phyloP scores from a whole-genome alignment of 2,329 filamentous ascomycete species.

The Ascochyta fabae region DNA sequence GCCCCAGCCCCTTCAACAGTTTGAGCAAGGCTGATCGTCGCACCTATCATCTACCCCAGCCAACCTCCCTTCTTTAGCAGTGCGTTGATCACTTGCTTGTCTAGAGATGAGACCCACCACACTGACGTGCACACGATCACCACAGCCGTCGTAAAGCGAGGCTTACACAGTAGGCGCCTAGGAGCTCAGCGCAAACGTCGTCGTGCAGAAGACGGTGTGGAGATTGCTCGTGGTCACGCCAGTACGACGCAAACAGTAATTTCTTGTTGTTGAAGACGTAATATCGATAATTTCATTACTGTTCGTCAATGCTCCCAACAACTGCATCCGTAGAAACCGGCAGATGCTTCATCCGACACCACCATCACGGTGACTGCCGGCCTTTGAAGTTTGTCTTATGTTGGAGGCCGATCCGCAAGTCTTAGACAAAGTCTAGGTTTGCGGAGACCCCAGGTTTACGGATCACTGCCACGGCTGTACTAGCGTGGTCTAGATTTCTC shows the following conservation, averaged over 20 bases:
- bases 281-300: neutral
- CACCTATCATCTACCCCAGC: neutral
- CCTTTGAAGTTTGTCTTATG: conserved; percentile 1
- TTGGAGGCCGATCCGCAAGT: conserved; percentile 2
- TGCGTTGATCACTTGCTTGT: conserved; percentile 7
- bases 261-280: neutral
- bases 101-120: conserved; percentile 1
- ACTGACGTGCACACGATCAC: neutral
- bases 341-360: neutral
- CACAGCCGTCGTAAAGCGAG: conserved; percentile 6
- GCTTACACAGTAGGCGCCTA: neutral
- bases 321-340: neutral
- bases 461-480: conserved; percentile 14
- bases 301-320: neutral
- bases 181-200: neutral
- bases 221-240: neutral
- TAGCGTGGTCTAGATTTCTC: conserved; percentile 4
- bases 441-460: conserved; percentile 19
- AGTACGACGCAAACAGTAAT: neutral
- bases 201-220: neutral
- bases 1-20: conserved; percentile 1
- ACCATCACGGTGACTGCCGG: neutral
- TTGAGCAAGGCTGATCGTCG: conserved; percentile 10
- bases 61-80: neutral
- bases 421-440: neutral